Evolutionary conservation across 2,329 filamentous ascomycete genomes (phyloP), one percentile per base, ranked within the genome.

Genomic region (Leptographium radiaticola): DNA sequence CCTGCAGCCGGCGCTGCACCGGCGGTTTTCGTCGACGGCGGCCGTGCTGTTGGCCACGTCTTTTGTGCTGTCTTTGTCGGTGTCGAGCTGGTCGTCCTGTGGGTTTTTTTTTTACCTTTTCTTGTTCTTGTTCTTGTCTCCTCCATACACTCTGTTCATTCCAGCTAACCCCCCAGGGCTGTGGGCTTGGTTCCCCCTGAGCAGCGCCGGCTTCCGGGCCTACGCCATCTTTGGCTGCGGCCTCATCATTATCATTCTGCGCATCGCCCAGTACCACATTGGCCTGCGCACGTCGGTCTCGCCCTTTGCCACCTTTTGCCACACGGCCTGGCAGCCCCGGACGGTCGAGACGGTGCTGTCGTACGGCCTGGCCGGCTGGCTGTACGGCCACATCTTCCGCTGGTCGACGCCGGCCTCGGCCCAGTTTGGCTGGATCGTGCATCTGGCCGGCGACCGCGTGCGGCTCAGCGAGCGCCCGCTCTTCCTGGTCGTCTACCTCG

Each of bases 111-210:
- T n/a, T n/a, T n/a, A n/a, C n/a, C 1, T 7, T 3, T 33, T 42
- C 34, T 18, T 10, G n/a, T 6, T 20, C 11, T 13, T 33, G 7
- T n/a, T 33, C 42, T 6, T 18, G 16, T 20, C 25, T 44, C 44
- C 53, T 15, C 10, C 10, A 47, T 53, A 55, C 30, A 18, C 9
- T 34, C n/a, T 9, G 39, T 12, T 25, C 16, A n/a, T 16, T 7
- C 10, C 6, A 5, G 12, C 36, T 47, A 9, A 18, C n/a, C 33
- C 30, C 33, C 3, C 61, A 91, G 87, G 81, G 51, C 71, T 95
- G 57, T 95, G 89, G 89, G 75, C 83, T 62, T 91, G 87, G 86
- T 89, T 95, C 60, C 89, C 89, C 30, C 62, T 95, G 42, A 87
- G 89, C 51, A 75, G 76, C 53, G 80, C 85, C 46, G 89, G 87